Percentiles rank a stretch among this genome's conserved stretches.
phyloP scores from a whole-genome alignment of 306 rosid species.

The Albizia julibrissin region DNA sequence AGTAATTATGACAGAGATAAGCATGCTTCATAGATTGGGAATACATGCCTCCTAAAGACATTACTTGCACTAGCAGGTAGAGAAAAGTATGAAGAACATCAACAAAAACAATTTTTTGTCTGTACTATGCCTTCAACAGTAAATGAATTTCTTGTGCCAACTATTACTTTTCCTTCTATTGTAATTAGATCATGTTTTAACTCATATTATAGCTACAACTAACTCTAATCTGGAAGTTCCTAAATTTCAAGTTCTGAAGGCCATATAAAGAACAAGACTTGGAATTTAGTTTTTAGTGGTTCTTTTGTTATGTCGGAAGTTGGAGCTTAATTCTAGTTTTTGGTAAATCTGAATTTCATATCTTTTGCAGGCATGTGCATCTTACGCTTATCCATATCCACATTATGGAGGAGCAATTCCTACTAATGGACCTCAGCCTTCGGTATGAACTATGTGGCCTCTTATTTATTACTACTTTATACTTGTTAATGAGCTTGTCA shows the following conservation, averaged over 20 bases:
- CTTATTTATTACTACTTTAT: background rate
- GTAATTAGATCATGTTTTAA: background rate
- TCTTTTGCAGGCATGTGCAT: constrained; percentile 29
- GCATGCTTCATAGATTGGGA: background rate
- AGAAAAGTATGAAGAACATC: constrained; percentile 22
- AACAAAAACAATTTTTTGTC: background rate
- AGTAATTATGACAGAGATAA: background rate
- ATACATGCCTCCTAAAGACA: background rate
- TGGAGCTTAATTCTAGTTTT: background rate
- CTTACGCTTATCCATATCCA: constrained; percentile 32
- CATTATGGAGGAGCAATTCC: constrained; percentile 32
- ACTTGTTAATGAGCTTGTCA: background rate
- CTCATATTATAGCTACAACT: background rate
- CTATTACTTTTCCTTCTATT: background rate
- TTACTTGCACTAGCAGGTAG: constrained; percentile 30
- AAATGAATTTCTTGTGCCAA: constrained; percentile 27
- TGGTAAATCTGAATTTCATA: background rate
- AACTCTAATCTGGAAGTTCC: background rate
- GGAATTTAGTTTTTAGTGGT: background rate
- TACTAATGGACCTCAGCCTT: constrained; percentile 30
- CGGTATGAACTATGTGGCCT: constrained; percentile 28
- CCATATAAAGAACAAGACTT: background rate
- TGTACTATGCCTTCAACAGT: constrained; percentile 22
- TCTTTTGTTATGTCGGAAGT: background rate
- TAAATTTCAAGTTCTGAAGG: background rate